Percentiles rank a stretch among this genome's conserved stretches.
Evolutionary conservation across 2,329 filamentous ascomycete genomes (phyloP).

Genomic region (Penicillium sp.): DNA sequence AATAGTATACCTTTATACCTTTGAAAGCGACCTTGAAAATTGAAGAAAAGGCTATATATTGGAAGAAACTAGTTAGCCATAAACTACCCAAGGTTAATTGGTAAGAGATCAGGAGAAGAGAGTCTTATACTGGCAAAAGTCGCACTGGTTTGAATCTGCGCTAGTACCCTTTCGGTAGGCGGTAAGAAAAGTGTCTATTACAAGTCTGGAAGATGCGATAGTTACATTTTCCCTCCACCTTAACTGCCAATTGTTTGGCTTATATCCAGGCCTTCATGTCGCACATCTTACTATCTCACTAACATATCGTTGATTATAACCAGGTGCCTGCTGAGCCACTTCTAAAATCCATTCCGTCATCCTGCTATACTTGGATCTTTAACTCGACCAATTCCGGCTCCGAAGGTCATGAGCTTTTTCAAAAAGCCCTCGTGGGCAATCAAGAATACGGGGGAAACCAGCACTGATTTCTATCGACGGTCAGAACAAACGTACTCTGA

Average conservation of each 20-base stretch:
- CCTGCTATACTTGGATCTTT: background rate
- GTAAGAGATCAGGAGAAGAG: background rate
- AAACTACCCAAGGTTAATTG: accelerated
- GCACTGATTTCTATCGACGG: slow-evolving; percentile 49
- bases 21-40: background rate
- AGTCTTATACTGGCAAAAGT: background rate
- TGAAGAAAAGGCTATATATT: background rate
- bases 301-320: background rate
- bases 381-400: background rate
- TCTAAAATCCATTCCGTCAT: background rate
- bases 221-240: background rate
- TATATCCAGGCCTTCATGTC: background rate
- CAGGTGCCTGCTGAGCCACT: background rate
- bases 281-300: background rate
- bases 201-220: background rate
- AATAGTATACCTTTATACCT: background rate
- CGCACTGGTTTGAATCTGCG: background rate
- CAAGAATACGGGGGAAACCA: slow-evolving; percentile 34
- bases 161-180: background rate
- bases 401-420: slow-evolving; percentile 46
- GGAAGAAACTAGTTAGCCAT: accelerated
- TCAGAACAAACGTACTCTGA: slow-evolving; percentile 48
- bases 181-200: background rate
- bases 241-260: background rate
- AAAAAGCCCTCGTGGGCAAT: slow-evolving; percentile 54